Base-by-base conservation (phyloP, 2,329 filamentous ascomycete genomes). In the Cladophialophora yegresii region DNA sequence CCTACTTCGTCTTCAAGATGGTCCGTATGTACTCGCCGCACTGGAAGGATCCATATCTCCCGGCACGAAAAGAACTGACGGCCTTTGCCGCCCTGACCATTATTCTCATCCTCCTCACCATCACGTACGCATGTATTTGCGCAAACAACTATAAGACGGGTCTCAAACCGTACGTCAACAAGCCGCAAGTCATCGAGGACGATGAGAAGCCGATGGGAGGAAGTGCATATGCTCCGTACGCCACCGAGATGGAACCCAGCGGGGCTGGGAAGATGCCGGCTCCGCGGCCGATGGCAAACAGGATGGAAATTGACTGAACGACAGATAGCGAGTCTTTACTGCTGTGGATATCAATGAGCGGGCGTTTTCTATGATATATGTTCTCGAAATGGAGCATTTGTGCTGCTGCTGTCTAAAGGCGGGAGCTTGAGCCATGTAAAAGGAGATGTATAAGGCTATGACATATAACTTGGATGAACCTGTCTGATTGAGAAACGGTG, bases 1-100 rank as follows among this genome's bases (percentile, higher is more conserved):
- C 88, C 63, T 99, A 98, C 81, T 99, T 99, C 82, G 85, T 96
- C 75, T 99, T 97, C 86, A 99, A 99, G 83, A 87, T 99, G 61
- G 89, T 95, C 65, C 91, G 95, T 75, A 99, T 99, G 87, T 99
- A 96, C 78, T 87, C 89, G 71, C 80, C 85, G 10, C 76, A 76
- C 50, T 85, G 86, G 71, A 76, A 75, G 58, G 61, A 75, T 1
- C 82, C 86, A 69, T 99, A 98, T 80, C 75, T 83, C 58, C 89
- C 93, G 4, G 93, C 95, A 43, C 86, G 89, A 67, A 90, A 89
- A 73, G 93, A 90, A 16, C 83, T 99, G 73, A 97, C 93, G 4
- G 91, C 92, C 65, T 99, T 99, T 74, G 93, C 95, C 58, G 87
- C 96, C 68, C 89, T 99, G 72, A 97, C 95, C 47, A 91, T 99